Percentiles rank a stretch among this genome's conserved stretches.
These are phyloP conservation scores for Mrakia frigida DNA, from an alignment of 768 basidiomycete species.

Conservation along the genomic window DNA sequence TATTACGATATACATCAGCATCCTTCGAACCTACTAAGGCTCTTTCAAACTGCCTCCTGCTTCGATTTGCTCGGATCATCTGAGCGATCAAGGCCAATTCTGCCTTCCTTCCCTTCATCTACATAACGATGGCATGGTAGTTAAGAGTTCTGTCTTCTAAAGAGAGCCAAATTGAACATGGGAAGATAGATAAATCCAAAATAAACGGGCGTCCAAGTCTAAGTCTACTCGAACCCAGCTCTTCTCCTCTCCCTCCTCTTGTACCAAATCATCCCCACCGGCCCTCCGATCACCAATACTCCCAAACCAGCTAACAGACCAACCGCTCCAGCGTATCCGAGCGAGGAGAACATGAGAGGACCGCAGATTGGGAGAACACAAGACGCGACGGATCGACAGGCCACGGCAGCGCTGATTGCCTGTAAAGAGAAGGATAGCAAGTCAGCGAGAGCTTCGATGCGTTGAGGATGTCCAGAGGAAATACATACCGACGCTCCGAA, in stretches of 20 bases:
- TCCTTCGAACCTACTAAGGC: too few species aligned
- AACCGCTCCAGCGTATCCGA: neutral
- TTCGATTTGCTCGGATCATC: too few species aligned
- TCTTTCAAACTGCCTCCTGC: too few species aligned
- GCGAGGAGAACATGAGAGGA: neutral
- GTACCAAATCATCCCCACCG: constrained; percentile 1
- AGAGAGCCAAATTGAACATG: too few species aligned
- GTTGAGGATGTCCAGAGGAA: neutral
- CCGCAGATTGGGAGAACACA: constrained; percentile 6
- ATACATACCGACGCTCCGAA: neutral
- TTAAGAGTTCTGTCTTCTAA: too few species aligned
- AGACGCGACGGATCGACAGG: neutral
- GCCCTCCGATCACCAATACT: neutral
- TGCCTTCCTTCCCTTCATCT: too few species aligned
- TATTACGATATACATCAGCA: too few species aligned
- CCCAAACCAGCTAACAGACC: neutral
- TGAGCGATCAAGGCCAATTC: too few species aligned
- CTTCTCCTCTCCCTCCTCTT: neutral
- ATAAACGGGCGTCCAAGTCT: too few species aligned
- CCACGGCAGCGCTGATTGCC: constrained; percentile 2
- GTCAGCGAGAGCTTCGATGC: neutral
- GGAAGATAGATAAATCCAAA: too few species aligned
- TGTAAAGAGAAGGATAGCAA: neutral
- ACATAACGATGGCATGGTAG: too few species aligned
- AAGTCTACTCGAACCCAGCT: too few species aligned